Evolutionary conservation across 352 stramenopile genomes (phyloP), one percentile per base, ranked within the genome.

Genomic region (Phytopythium sindhum): DNA sequence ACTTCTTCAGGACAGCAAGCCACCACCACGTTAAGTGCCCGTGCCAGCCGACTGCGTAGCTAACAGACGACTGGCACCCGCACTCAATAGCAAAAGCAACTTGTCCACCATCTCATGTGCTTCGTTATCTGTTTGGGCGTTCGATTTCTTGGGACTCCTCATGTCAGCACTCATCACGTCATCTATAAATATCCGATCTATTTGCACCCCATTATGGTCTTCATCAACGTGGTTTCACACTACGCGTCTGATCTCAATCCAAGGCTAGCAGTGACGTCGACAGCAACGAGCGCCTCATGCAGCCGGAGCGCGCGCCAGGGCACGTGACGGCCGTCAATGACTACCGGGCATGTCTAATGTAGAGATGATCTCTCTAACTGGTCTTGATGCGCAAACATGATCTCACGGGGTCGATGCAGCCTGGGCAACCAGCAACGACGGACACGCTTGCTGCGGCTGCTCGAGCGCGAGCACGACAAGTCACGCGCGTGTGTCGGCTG

Each of bases 381-480:
- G 5, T 42, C 35, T 42, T 42, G 35, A 3, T 11, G 15, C 15
- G 35, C 15, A 17, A 23, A 47, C 41, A 9, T 17, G 15, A 42
- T 17, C 1, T 3, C 37, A 42, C 5, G 11, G 37, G 11, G 37
- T 42, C 11, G 37, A 17, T 42, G 11, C 37, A 42, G 37, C 37
- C 47, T 7, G 37, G 23, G 17, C 29, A 42, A 50, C 14, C 26
- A 67, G 19, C 61, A 66, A 28, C 64, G 64, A 21, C 68, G 62
- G 31, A 65, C 65, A 37, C 64, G 65, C 21, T 52, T 75, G 54
- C 54, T 69, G 24, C 66, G 69, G 45, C 60, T 74, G 12, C 55
- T 78, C 26, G 63, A 70, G 26, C 60, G 63, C 11, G 70, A 76
- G 59, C 50, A 65, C 23, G 60, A 47, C 55, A 75, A 63, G 35